Base-by-base conservation (phyloP, 306 rosid genomes). In the Fagus crenata region DNA sequence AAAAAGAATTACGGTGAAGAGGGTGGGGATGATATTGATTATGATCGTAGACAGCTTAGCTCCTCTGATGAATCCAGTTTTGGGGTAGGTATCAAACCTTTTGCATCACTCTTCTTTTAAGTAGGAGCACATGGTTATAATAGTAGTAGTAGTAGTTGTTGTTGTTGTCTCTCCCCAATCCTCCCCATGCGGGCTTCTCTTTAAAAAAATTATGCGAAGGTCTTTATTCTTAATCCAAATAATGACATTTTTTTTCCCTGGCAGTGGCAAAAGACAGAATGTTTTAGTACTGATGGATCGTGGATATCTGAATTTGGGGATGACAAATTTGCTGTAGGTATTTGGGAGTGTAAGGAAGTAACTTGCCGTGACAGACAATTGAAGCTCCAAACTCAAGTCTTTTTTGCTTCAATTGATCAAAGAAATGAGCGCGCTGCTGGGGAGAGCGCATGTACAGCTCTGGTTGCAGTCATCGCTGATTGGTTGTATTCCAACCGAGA, bases 21-120 rank as follows among this genome's bases (percentile, higher is more conserved):
- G 90, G 99, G 99, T n/a, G 98, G 99, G 37, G 99, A 96, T 89
- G 99, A 96, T 83, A 96, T 96, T 60, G 99, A 96, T 85, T 90
- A 84, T 81, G 99, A 96, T 83, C 93, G 99, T 2, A 83, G 99
- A 49, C 99, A 91, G 75, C 97, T 96, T 18, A 96, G 97, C 89
- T 96, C 71, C 28, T 39, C 99, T 46, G 98, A 91, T 78, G 98
- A 96, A 83, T 87, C 93, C 67, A 65, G 92, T 39, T 81, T 28
- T 3, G 88, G 91, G 88, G 99, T 96, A 86, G 80, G 90, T 40
- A 63, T 77, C 61, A n/a, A 17, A 67, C 49, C 13, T 40, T 67
- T 39, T 39, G 32, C 51, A 37, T 37, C 17, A 35, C 65, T 28
- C 17, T 59, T 59, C 35, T 31, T 8, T 59, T 9, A 36, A 59